Evolutionary conservation across 495 filamentous ascomycete genomes (phyloP).

Genomic region (Lichenothelia convexa): DNA sequence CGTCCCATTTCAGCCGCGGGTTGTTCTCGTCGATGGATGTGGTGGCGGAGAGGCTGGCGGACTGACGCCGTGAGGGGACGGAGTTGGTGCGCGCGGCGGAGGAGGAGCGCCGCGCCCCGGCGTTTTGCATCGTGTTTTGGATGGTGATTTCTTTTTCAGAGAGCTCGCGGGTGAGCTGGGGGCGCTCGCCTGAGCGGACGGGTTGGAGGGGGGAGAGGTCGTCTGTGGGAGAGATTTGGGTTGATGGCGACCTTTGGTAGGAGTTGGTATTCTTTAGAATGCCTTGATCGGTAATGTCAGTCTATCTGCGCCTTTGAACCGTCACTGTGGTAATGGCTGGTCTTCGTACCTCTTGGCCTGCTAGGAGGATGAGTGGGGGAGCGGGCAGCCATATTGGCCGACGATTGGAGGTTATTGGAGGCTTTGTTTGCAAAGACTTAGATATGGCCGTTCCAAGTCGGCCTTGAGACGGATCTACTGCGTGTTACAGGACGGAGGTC

Average conservation of each 20-base stretch:
- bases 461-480: too few relatives aligned
- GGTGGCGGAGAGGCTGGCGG: conserved; percentile 26
- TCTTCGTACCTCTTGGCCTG: too few relatives aligned
- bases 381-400: too few relatives aligned
- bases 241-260: conserved; percentile 33
- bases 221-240: conserved; percentile 19
- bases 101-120: conserved; percentile 72
- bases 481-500: too few relatives aligned
- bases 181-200: conserved; percentile 13
- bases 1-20: conserved; percentile 87
- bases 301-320: too few relatives aligned
- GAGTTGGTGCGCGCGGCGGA: conserved; percentile 39
- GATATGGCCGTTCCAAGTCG: too few relatives aligned
- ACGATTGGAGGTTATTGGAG: too few relatives aligned
- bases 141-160: conserved; percentile 76
- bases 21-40: conserved; percentile 32
- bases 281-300: too few relatives aligned
- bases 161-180: conserved; percentile 23
- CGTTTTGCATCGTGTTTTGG: conserved; percentile 86
- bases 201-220: conserved; percentile 13
- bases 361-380: too few relatives aligned
- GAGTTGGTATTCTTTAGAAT: conserved; percentile 78
- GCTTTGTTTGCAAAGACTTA: too few relatives aligned
- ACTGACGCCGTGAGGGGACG: conserved; percentile 55
- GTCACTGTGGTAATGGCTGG: too few relatives aligned